A percentile compares a stretch with the other conserved stretches of the same genome.
phyloP scores from a whole-genome alignment of 192 early-diverging fungal species.

The Pilaira anomala region DNA sequence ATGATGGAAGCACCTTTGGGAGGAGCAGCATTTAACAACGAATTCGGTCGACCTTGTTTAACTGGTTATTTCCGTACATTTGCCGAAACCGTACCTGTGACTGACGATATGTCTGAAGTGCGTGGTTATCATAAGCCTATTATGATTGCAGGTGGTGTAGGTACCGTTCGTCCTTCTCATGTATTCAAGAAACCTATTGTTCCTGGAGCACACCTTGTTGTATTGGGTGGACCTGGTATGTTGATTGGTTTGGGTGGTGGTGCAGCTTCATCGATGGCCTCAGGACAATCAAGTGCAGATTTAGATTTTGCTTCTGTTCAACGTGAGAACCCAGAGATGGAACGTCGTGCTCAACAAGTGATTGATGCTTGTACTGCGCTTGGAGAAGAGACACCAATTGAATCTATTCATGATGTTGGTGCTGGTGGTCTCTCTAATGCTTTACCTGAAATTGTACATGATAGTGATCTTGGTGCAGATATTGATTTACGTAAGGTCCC shows the following conservation, averaged over 20 bases:
- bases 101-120: constrained; percentile 57
- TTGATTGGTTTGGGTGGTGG: constrained; percentile 99
- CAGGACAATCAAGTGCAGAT: constrained; percentile 80
- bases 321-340: constrained; percentile 99
- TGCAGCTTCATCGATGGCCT: constrained; percentile 93
- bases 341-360: constrained; percentile 95
- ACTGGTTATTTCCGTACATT: constrained; percentile 98
- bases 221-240: constrained; percentile 96
- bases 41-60: constrained; percentile 95
- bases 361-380: constrained; percentile 89
- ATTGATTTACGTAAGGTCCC: constrained; percentile 92
- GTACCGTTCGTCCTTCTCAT: constrained; percentile 87
- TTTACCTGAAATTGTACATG: constrained; percentile 97
- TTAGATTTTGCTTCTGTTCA: constrained; percentile 98
- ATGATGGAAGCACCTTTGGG: constrained; percentile 98
- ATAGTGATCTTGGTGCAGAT: constrained; percentile 82
- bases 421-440: constrained; percentile 99
- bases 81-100: constrained; percentile 57
- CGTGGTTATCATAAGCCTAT: constrained; percentile 99
- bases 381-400: constrained; percentile 80
- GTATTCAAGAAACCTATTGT: constrained; percentile 84
- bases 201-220: constrained; percentile 78
- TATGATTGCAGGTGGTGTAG: constrained; percentile 98
- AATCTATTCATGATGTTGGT: constrained; percentile 98
- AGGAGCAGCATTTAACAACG: constrained; percentile 98